Evolutionary conservation across 345 rosid species (phyloP).

Genomic region (Camelina laxa): DNA sequence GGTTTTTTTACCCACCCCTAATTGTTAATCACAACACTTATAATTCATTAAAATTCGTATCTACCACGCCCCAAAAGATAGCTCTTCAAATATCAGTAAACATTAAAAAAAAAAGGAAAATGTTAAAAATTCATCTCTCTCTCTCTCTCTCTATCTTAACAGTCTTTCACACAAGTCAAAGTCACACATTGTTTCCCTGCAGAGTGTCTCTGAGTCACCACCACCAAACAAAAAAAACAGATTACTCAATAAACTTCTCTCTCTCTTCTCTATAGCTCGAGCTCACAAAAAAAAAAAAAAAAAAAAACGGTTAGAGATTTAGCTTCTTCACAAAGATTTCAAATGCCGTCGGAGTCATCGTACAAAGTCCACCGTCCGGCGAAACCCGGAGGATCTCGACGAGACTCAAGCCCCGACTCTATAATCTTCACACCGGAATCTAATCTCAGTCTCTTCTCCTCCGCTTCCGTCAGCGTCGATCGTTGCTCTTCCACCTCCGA

Average conservation of each 20-base stretch:
- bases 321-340: not conserved
- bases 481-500: constrained; percentile 93
- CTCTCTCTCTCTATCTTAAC: not conserved
- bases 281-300: not conserved
- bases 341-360: constrained; percentile 55
- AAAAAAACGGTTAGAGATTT: not conserved
- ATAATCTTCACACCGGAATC: constrained; percentile 79
- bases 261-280: not conserved
- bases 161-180: constrained; percentile 1
- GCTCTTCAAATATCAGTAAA: not conserved
- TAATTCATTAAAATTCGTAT: too few relatives aligned
- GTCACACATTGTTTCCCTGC: not conserved
- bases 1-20: too few relatives aligned
- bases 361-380: constrained; percentile 43
- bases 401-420: constrained; percentile 87
- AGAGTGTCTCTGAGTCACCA: not conserved
- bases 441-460: constrained; percentile 82
- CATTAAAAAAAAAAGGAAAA: not conserved
- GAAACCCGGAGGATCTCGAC: constrained; percentile 52
- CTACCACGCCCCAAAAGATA: constrained; percentile 14
- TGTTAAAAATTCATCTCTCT: not conserved
- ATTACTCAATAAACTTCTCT: not conserved
- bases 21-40: too few relatives aligned
- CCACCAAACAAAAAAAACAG: too few relatives aligned
- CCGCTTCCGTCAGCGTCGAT: constrained; percentile 88